These are phyloP conservation scores for Sporothrix schenckii DNA, from an alignment of 2,329 filamentous ascomycete species.

Conservation along the genomic window DNA sequence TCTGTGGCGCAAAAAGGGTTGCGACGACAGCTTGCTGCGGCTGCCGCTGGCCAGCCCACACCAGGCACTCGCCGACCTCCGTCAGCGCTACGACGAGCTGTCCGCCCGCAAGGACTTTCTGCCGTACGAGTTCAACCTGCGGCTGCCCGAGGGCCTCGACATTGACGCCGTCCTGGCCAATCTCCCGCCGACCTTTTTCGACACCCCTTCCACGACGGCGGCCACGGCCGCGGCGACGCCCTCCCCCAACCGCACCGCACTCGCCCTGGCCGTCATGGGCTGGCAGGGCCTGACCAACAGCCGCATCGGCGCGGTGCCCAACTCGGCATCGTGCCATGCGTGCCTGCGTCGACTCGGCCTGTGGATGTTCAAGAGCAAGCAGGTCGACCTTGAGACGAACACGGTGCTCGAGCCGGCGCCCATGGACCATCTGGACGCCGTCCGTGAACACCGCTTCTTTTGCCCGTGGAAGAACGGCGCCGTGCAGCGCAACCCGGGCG, in stretches of 20 bases:
- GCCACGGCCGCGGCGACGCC: slow-evolving; percentile 29
- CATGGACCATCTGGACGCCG: slow-evolving; percentile 68
- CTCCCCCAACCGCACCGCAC: slow-evolving; percentile 61
- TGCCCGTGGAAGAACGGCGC: slow-evolving; percentile 75
- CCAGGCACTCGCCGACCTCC: slow-evolving; percentile 60
- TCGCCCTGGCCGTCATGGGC: slow-evolving; percentile 71
- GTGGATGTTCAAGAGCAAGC: slow-evolving; percentile 88
- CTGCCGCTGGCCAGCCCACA: slow-evolving; percentile 65
- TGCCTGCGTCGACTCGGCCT: slow-evolving; percentile 87
- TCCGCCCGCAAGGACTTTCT: slow-evolving; percentile 57
- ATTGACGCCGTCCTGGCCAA: slow-evolving; percentile 55
- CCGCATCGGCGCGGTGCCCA: slow-evolving; percentile 63
- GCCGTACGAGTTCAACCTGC: slow-evolving; percentile 64
- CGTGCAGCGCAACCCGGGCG: slow-evolving; percentile 59
- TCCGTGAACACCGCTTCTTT: slow-evolving; percentile 77
- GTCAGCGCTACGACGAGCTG: slow-evolving; percentile 67
- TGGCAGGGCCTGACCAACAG: slow-evolving; percentile 69
- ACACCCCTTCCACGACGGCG: slow-evolving; percentile 38
- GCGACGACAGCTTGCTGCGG: slow-evolving; percentile 69
- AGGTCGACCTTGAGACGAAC: slow-evolving; percentile 58
- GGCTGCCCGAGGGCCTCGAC: slow-evolving; percentile 57
- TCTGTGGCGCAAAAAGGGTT: slow-evolving; percentile 84
- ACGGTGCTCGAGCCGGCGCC: slow-evolving; percentile 60
- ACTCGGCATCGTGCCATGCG: slow-evolving; percentile 77
- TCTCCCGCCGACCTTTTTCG: slow-evolving; percentile 60